Base-by-base conservation (phyloP, 2,329 filamentous ascomycete species). In the Colletotrichum zoysiae region DNA sequence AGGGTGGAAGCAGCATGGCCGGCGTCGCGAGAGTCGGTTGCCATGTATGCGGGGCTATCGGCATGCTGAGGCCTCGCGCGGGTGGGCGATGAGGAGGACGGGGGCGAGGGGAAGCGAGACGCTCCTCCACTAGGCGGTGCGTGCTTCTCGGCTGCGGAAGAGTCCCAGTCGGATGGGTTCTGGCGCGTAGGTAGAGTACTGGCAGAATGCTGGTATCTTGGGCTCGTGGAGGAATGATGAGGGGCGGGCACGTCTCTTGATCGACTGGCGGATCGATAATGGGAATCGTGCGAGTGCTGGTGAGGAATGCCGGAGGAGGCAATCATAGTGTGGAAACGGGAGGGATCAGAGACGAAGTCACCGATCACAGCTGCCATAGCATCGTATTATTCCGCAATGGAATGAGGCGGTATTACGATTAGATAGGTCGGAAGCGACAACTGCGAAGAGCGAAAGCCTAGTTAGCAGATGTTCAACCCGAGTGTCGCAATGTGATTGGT, bases 281-380 rank as follows among this genome's bases (percentile, higher is more conserved):
- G 80, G 70, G 81, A 80, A 76, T 87, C 83, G 79, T 86, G 83
- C 67, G 84, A 78, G 75, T 86, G 85, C 74, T 84, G 84, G 74
- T 83, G 84, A 74, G 81, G 81, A 74, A 85, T 76, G 62, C 83
- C 82, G 56, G 86, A 81, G 68, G 83, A 81, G 71, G 84, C 82
- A 85, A 94, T 92, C 87, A 91, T 92, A 84, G 87, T 90, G 85
- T 90, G 89, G 83, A 92, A 91, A 83, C 90, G 88, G 77, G 89
- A 87, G 77, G 91, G 86, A 83, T 94, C 91, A 82, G 93, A 88
- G 83, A 91, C 90, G 84, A 91, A 91, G 85, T 95, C 93, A 81
- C 88, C 88, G 77, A 91, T 87, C 82, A 91, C 81, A 82, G 89
- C 86, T 79, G 89, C 89, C 89, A 91, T 91, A 83, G 81, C 86